Evolutionary conservation across 768 basidiomycete species (phyloP), one percentile per base, ranked within the genome.

Genomic region (Cytidiella melzeri): DNA sequence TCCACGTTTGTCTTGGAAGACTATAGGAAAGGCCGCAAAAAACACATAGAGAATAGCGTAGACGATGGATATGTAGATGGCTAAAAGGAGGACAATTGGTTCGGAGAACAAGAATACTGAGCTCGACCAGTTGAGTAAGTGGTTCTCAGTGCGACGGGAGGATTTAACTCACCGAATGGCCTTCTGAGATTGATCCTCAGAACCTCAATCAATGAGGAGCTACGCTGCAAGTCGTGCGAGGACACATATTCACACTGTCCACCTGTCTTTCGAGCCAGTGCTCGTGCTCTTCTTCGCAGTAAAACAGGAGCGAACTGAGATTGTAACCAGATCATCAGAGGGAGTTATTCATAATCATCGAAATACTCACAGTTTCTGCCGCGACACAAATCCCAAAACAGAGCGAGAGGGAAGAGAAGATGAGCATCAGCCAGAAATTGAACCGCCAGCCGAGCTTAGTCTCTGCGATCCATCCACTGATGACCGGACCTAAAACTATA

Each of bases 401-500:
- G 18, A 77, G 66, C 18, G 73, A 74, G 43, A 76, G 45, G 3
- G 55, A 67, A 12, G 80, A 70, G 50, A 80, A 71, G 19, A 79
- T 74, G 55, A 81, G 72, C 69, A 79, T 78, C 48, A 84, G 67
- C 80, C 81, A 82, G 61, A 84, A 84, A 45, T 77, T 76, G 58
- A 79, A 80, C 34, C 74, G 71, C 80, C 81, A 85, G 18, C 76
- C 77, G 9, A 79, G 68, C 20, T 57, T 64, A 9, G 62, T 74
- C 61, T 64, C 51, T 13, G 73, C 76, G 11, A 81, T 75, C 62
- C 75, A 82, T n/a, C 81, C 81, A 19, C 84, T 81, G 23, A 83
- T 75, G 47, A 87, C 75, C 2, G 83, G 83, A 1, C 83, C 83
- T n/a, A 81, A 67, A 4, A 82, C 79, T 79, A 27, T n/a, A n/a